Evolutionary conservation across 83 land plant species (phyloP), one percentile per base, ranked within the genome.

Genomic region (Picea engelmannii): DNA sequence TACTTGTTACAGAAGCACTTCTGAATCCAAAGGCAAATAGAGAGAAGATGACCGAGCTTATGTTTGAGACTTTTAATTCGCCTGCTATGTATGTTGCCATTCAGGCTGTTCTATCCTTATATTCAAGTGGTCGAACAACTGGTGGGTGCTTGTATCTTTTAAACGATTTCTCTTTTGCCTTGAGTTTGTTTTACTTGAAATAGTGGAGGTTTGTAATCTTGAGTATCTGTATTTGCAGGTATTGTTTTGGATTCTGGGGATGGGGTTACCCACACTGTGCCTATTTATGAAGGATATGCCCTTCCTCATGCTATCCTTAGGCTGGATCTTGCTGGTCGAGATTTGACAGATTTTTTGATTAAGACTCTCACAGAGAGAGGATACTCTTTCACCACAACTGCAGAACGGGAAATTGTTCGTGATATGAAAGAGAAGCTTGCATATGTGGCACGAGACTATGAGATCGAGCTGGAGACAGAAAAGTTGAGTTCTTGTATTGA

Each of bases 371-470:
- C 87, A 20, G 91, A 89, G 85, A 85, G 91, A 62, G 91, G 91
- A 20, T 87, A 89, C 66, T 87, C 91, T 10, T 89, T 89, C 87
- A 87, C 91, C 60, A 89, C 91, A 63, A 80, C 90, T 16, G 91
- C 91, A 17, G 91, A 86, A 55, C 82, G 87, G 67, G 84, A 82
- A 79, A 82, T 82, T 38, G 84, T 80, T 42, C 42, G 83, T 60
- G 83, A 78, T 38, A 73, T 84, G 5, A 83, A 83, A 40, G 84
- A 81, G 58, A 81, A 80, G 62, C 62, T 81, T 23, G 63, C 79
- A 44, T 77, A 77, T 77, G 79, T 77, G 62, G 79, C 79, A 25
- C 42, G 27, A 13, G 83, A 84, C 79, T 84, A 86, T 79, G 87
- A 86, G 55, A 23, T 67, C 24, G 87, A 86, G 76, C 81, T 84